Conservation (phyloP, 73 alveolate genomes). For the Effrenium voratum region DNA sequence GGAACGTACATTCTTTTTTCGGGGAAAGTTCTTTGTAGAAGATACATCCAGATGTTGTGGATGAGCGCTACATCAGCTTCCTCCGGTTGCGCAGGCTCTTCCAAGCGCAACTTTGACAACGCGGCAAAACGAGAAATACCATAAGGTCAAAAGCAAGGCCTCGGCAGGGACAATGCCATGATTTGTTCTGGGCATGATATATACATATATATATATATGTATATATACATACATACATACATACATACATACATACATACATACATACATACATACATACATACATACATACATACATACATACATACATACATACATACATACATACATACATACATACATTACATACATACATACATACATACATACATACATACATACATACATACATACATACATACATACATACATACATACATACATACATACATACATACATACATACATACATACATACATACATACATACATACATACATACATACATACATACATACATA, state of each 20-base stretch:
- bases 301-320: neutral
- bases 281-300: neutral
- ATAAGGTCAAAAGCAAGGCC: too few species aligned
- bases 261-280: neutral
- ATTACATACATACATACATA: neutral
- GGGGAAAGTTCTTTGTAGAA: too few species aligned
- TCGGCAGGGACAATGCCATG: neutral
- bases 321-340: neutral
- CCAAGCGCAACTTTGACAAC: too few species aligned
- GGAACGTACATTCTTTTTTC: too few species aligned
- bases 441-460: neutral
- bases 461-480: neutral
- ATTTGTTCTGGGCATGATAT: neutral
- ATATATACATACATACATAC: neutral
- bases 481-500: neutral
- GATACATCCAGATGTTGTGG: too few species aligned
- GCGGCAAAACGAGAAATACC: too few species aligned
- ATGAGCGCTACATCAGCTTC: too few species aligned
- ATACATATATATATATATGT: too few species aligned
- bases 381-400: neutral
- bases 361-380: neutral
- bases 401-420: neutral
- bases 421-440: neutral
- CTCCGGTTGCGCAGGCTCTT: too few species aligned
- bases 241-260: neutral